Conservation (phyloP, 2,329 filamentous ascomycete species). For the Plenodomus biglobosus region DNA sequence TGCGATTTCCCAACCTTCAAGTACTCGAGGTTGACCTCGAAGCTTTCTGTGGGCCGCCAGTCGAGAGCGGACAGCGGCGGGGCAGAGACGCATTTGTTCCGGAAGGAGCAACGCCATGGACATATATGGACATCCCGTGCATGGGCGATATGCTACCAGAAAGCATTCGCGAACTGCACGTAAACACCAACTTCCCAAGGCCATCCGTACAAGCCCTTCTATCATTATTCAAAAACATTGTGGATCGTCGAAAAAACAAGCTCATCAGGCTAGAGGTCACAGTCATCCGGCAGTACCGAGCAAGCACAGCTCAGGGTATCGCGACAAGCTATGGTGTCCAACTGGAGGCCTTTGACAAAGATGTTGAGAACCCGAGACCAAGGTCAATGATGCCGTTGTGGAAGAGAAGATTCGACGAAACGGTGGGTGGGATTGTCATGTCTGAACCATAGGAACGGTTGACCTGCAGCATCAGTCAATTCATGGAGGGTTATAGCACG, state of each 20-base stretch:
- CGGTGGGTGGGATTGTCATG: conserved; percentile 25
- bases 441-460: background rate
- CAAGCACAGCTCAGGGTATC: conserved; percentile 16
- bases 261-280: conserved; percentile 19
- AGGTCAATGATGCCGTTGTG: conserved; percentile 37
- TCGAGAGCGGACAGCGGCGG: conserved; percentile 37
- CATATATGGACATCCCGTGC: conserved; percentile 36
- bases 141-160: conserved; percentile 39
- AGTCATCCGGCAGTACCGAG: conserved; percentile 32
- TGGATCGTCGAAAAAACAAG: conserved; percentile 20
- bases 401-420: conserved; percentile 34
- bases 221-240: conserved; percentile 37
- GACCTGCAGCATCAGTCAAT: background rate
- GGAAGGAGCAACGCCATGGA: conserved; percentile 25
- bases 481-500: background rate
- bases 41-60: conserved; percentile 38
- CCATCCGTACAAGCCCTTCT: conserved; percentile 24
- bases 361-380: conserved; percentile 9
- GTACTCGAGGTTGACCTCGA: conserved; percentile 35
- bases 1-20: conserved; percentile 25
- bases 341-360: conserved; percentile 28
- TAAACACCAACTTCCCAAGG: conserved; percentile 34
- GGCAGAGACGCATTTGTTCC: conserved; percentile 23
- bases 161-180: conserved; percentile 30
- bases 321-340: conserved; percentile 16